Conservation (phyloP, 2,329 filamentous ascomycete genomes). For the Claviceps humidiphila region DNA sequence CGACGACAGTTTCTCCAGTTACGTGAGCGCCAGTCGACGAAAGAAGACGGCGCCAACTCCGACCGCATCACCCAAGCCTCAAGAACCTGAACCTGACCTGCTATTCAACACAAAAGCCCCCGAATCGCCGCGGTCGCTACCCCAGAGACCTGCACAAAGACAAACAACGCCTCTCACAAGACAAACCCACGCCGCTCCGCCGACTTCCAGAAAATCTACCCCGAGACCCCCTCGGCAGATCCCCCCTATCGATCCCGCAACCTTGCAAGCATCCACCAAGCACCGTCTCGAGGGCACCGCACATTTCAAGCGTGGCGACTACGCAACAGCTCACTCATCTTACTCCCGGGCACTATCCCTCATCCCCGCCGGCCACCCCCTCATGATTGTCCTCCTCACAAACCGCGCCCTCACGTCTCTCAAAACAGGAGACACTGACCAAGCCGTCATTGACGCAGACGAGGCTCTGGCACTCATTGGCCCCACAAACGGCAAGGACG, state of each 20-base stretch:
- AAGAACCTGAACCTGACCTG: constrained; percentile 44
- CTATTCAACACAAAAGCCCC: constrained; percentile 37
- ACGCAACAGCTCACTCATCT: constrained; percentile 67
- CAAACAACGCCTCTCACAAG: constrained; percentile 20
- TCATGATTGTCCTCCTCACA: constrained; percentile 77
- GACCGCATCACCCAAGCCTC: constrained; percentile 23
- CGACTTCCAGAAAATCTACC: constrained; percentile 26
- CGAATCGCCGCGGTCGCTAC: constrained; percentile 22
- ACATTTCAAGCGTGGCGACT: constrained; percentile 91
- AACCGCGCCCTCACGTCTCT: constrained; percentile 83
- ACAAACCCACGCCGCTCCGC: constrained; percentile 13
- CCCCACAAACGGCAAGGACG: constrained; percentile 60
- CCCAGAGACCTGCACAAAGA: constrained; percentile 22
- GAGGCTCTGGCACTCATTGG: constrained; percentile 70
- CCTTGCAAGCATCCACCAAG: constrained; percentile 61
- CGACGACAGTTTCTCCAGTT: constrained; percentile 60
- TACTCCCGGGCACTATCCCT: constrained; percentile 66
- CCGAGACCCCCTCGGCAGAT: constrained; percentile 42
- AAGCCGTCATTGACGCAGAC: constrained; percentile 75
- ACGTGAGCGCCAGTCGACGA: constrained; percentile 74
- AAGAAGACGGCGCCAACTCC: constrained; percentile 47
- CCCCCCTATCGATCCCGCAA: constrained; percentile 54
- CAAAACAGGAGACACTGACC: constrained; percentile 84
- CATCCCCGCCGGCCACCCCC: constrained; percentile 66
- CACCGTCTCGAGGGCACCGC: constrained; percentile 70